These are phyloP conservation scores for Allium sativum DNA, from an alignment of 106 monocot genomes.

Conservation along the genomic window DNA sequence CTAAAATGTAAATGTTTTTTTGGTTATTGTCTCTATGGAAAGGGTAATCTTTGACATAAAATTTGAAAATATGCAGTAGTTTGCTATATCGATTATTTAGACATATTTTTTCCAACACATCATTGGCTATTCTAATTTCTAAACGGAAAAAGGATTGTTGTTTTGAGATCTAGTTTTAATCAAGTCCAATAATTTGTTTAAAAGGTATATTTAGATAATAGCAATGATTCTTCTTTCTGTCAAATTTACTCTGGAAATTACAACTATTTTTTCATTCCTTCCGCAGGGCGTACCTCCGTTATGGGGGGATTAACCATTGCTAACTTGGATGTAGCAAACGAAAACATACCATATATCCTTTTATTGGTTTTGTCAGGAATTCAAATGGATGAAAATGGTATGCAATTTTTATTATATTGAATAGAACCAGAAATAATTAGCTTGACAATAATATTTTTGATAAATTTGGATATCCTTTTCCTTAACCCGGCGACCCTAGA, in stretches of 20 bases:
- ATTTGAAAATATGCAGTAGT: slow-evolving; percentile 26
- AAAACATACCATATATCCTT: slow-evolving; percentile 65
- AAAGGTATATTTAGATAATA: not conserved
- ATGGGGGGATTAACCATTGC: slow-evolving; percentile 43
- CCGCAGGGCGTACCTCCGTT: slow-evolving; percentile 63
- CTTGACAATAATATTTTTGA: too few relatives aligned
- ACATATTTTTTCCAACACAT: slow-evolving; percentile 62
- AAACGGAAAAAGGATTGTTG: slow-evolving; percentile 71
- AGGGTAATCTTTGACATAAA: too few relatives aligned
- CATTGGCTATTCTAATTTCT: slow-evolving; percentile 47
- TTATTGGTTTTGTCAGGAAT: slow-evolving; percentile 76
- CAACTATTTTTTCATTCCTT: slow-evolving; percentile 7
- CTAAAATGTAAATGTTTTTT: too few relatives aligned
- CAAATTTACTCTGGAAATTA: not conserved
- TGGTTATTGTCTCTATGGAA: too few relatives aligned
- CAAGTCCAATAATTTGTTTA: slow-evolving; percentile 7
- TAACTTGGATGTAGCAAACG: slow-evolving; percentile 34
- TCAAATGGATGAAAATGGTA: slow-evolving; percentile 74
- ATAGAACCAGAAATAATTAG: too few relatives aligned
- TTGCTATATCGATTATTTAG: slow-evolving; percentile 68
- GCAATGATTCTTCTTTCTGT: not conserved
- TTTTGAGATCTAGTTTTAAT: not conserved
- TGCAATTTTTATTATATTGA: not conserved
- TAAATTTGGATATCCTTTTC: too few relatives aligned
- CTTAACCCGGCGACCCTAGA: too few relatives aligned